These are phyloP conservation scores for Capsella bursapastoris DNA, from an alignment of 345 rosid species.

Conservation along the genomic window DNA sequence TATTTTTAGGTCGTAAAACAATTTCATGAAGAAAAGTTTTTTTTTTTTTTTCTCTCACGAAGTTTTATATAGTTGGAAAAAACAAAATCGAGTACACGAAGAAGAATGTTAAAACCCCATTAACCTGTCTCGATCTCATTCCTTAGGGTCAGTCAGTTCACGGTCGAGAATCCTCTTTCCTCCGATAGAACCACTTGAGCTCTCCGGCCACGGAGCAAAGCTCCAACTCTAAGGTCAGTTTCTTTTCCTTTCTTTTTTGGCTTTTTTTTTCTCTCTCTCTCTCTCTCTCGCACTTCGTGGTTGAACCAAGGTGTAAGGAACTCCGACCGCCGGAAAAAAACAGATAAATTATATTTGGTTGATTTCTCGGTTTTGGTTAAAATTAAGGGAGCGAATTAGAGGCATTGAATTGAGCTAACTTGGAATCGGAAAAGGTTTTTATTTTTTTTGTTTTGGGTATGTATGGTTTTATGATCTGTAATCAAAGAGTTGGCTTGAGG, in stretches of 20 bases:
- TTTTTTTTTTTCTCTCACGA: not conserved
- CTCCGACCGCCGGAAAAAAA: not conserved
- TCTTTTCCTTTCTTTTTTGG: not conserved
- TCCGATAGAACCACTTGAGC: slow-evolving; percentile 6
- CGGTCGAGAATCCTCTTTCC: slow-evolving; percentile 28
- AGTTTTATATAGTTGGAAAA: too few relatives aligned
- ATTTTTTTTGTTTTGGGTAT: not conserved
- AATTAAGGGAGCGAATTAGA: not conserved
- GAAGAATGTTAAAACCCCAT: slow-evolving; percentile 17
- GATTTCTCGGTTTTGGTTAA: not conserved
- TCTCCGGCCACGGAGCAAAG: slow-evolving; percentile 33
- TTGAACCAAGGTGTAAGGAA: not conserved
- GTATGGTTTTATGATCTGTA: slow-evolving; percentile 26
- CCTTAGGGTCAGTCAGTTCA: slow-evolving; percentile 24
- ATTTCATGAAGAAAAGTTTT: not conserved
- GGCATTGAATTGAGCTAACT: slow-evolving; percentile 3
- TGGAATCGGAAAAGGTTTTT: not conserved
- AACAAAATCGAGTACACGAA: not conserved
- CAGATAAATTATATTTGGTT: not conserved
- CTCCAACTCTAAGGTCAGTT: slow-evolving; percentile 34
- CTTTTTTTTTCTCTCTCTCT: not conserved
- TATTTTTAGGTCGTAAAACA: not conserved
- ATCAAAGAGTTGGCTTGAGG: slow-evolving; percentile 2
- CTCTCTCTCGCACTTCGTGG: not conserved
- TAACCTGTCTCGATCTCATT: slow-evolving; percentile 33